phyloP scores from a whole-genome alignment of 23 red algal species.

The Gracilaria domingensis region DNA sequence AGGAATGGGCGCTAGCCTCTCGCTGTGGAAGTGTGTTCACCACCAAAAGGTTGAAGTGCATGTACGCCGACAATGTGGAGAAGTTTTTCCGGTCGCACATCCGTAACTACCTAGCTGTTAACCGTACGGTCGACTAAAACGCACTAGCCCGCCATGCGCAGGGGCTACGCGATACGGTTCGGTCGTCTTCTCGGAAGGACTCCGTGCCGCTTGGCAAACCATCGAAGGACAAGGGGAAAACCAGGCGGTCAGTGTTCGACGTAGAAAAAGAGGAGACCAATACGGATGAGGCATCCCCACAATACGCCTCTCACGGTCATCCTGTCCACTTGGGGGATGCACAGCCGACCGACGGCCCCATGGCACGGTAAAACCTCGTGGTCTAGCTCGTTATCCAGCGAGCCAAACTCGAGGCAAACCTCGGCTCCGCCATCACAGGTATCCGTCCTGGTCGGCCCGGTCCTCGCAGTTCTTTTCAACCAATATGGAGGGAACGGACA shows the following conservation, averaged over 20 bases:
- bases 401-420: too few relatives aligned
- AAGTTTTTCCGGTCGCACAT: not conserved
- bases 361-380: too few relatives aligned
- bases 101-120: not conserved
- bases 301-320: too few relatives aligned
- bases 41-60: not conserved
- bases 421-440: too few relatives aligned
- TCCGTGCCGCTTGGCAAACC: not conserved
- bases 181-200: not conserved
- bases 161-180: not conserved
- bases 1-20: not conserved
- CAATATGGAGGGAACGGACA: too few relatives aligned
- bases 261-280: too few relatives aligned
- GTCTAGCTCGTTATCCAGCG: too few relatives aligned
- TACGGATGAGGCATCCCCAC: too few relatives aligned
- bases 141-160: conserved; percentile 17
- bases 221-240: not conserved
- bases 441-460: too few relatives aligned
- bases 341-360: too few relatives aligned
- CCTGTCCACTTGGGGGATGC: too few relatives aligned
- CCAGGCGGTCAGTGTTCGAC: not conserved
- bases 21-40: not conserved
- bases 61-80: not conserved
- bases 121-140: not conserved
- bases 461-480: too few relatives aligned